Percentiles rank a stretch among this genome's conserved stretches.
Evolutionary conservation across 2,329 filamentous ascomycete species (phyloP).

Genomic region (Ophiocordyceps polyrhachis-furcata): DNA sequence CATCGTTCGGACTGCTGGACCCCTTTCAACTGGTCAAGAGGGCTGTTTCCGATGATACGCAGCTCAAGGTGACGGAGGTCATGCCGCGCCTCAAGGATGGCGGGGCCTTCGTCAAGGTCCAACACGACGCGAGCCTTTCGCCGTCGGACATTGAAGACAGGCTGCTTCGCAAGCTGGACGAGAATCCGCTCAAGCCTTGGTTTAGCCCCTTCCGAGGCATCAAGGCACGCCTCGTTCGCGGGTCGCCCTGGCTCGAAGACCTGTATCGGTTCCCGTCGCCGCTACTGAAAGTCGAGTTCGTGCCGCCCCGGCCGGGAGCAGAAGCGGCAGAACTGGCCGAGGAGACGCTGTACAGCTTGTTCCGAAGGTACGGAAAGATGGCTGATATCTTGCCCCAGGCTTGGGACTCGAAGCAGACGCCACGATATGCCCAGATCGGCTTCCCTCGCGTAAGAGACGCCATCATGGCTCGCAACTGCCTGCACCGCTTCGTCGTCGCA

Average conservation of each 20-base stretch:
- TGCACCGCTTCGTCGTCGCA: constrained; percentile 63
- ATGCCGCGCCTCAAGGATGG: constrained; percentile 78
- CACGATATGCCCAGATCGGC: constrained; percentile 63
- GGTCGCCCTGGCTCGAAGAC: constrained; percentile 88
- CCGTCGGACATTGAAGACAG: constrained; percentile 27
- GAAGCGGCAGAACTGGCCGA: constrained; percentile 64
- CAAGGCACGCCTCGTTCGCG: constrained; percentile 54
- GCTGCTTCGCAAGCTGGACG: constrained; percentile 43
- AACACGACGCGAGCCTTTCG: constrained; percentile 22
- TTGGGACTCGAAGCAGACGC: constrained; percentile 68
- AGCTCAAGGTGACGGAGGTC: constrained; percentile 60
- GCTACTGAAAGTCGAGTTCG: constrained; percentile 67
- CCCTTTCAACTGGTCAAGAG: constrained; percentile 36
- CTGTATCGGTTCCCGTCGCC: constrained; percentile 63
- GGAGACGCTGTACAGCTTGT: constrained; percentile 71
- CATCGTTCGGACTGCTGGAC: constrained; percentile 29
- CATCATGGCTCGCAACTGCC: constrained; percentile 78
- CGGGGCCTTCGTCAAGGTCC: constrained; percentile 81
- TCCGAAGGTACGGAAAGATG: constrained; percentile 80
- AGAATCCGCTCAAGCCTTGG: constrained; percentile 67
- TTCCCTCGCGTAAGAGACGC: constrained; percentile 57
- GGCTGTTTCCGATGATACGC: constrained; percentile 41
- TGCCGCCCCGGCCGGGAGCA: constrained; percentile 51
- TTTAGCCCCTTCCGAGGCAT: constrained; percentile 68
- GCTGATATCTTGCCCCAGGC: constrained; percentile 68